Conservation (phyloP, 2,329 filamentous ascomycete species). For the Pestalotiopsis sp. region DNA sequence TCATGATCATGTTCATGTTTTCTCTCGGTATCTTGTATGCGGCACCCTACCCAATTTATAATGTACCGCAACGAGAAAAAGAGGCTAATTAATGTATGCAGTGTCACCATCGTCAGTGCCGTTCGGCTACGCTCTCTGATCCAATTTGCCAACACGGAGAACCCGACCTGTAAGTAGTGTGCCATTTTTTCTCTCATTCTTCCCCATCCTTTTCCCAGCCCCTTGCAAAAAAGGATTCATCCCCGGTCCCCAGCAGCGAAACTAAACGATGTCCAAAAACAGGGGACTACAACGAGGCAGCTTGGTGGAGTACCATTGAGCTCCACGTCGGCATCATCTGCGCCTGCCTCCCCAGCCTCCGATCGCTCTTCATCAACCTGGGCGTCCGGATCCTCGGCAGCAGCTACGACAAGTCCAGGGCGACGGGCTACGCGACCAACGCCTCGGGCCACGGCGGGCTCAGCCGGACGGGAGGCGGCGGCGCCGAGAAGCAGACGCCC, state of each 20-base stretch:
- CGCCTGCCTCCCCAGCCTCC: conserved; percentile 42
- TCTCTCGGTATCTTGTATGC: conserved; percentile 40
- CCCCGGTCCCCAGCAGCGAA: conserved; percentile 36
- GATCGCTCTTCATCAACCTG: conserved; percentile 24
- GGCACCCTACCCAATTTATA: neutral
- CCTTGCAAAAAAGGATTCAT: neutral
- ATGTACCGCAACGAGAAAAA: conserved; percentile 8
- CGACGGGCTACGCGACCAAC: conserved; percentile 9
- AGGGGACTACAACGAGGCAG: conserved; percentile 40
- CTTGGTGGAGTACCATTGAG: conserved; percentile 44
- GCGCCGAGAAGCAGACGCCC: neutral
- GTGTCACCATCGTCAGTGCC: conserved; percentile 46
- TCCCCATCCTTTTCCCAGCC: neutral
- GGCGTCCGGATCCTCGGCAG: conserved; percentile 17
- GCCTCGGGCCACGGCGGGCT: neutral
- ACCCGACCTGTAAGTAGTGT: conserved; percentile 38
- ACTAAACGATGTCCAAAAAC: conserved; percentile 38
- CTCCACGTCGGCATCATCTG: conserved; percentile 46
- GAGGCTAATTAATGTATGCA: conserved; percentile 19
- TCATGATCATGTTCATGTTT: conserved; percentile 38
- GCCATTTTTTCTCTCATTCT: neutral
- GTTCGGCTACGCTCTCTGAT: conserved; percentile 45
- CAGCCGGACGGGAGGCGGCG: neutral
- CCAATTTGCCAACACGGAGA: conserved; percentile 40
- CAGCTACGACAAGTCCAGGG: conserved; percentile 12